These are phyloP conservation scores for Penicillium sp. DNA, from an alignment of 2,329 filamentous ascomycete genomes.

Conservation along the genomic window DNA sequence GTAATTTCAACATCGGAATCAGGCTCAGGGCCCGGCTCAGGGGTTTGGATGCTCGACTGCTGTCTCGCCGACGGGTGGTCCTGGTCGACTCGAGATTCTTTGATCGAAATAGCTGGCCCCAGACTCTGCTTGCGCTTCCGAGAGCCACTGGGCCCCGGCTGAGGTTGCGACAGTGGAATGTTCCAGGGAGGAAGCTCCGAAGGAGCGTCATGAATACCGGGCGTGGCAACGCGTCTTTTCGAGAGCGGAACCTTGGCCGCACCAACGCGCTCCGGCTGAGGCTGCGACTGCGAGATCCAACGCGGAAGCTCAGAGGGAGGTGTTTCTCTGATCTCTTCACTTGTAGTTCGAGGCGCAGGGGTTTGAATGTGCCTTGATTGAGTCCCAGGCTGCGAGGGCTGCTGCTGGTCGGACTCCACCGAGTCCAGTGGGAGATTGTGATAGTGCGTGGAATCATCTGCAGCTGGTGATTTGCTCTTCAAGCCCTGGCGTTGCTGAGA, in stretches of 20 bases:
- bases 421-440: slow-evolving; percentile 30
- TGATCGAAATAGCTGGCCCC: slow-evolving; percentile 21
- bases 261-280: background rate
- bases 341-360: slow-evolving; percentile 20
- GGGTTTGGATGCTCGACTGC: background rate
- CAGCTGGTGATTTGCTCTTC: background rate
- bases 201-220: background rate
- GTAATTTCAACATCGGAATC: background rate
- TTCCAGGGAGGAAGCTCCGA: too few relatives aligned
- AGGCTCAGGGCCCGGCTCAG: background rate
- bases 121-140: slow-evolving; percentile 32
- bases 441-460: slow-evolving; percentile 3
- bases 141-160: background rate
- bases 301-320: slow-evolving; percentile 5
- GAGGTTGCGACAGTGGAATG: background rate
- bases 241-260: background rate
- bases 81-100: slow-evolving; percentile 23
- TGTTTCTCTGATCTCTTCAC: slow-evolving; percentile 31
- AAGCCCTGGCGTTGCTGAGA: background rate
- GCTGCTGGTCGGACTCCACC: slow-evolving; percentile 17
- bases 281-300: background rate
- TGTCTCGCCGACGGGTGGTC: background rate
- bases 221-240: background rate
- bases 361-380: slow-evolving; percentile 18
- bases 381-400: background rate